phyloP scores from a whole-genome alignment of 2,329 filamentous ascomycete genomes.

The Achaetomium macrosporum region DNA sequence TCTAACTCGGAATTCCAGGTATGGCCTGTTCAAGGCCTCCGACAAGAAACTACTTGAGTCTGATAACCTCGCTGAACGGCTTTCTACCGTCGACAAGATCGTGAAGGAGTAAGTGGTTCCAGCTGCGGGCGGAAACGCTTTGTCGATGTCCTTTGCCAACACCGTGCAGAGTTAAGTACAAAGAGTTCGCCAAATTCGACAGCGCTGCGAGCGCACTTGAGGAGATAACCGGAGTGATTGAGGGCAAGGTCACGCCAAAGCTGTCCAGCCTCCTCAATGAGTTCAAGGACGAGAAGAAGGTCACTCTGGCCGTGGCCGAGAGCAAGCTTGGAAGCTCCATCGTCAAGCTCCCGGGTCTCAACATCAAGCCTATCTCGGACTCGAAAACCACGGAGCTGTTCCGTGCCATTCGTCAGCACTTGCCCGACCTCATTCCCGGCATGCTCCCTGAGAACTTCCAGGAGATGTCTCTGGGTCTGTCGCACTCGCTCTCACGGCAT shows the following conservation, averaged over 20 bases:
- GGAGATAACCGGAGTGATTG: slow-evolving; percentile 81
- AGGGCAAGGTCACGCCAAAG: slow-evolving; percentile 91
- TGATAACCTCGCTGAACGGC: slow-evolving; percentile 69
- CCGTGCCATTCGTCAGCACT: slow-evolving; percentile 86
- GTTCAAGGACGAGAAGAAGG: slow-evolving; percentile 97
- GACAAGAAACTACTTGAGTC: slow-evolving; percentile 97
- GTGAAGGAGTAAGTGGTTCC: slow-evolving; percentile 67
- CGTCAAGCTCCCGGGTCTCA: slow-evolving; percentile 82
- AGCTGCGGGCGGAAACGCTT: background rate
- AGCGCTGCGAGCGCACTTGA: slow-evolving; percentile 85
- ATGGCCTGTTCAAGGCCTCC: slow-evolving; percentile 95
- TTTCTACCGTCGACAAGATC: slow-evolving; percentile 75
- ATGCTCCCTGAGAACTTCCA: slow-evolving; percentile 79
- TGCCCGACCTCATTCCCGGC: slow-evolving; percentile 85
- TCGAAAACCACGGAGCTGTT: slow-evolving; percentile 81
- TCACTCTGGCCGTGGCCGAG: slow-evolving; percentile 88
- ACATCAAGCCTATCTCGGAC: slow-evolving; percentile 76
- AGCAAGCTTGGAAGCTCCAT: slow-evolving; percentile 88
- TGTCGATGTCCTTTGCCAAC: slow-evolving; percentile 15
- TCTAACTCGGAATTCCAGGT: slow-evolving; percentile 48
- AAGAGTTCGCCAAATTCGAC: slow-evolving; percentile 96
- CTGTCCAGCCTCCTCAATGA: slow-evolving; percentile 75
- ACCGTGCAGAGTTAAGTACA: slow-evolving; percentile 71
- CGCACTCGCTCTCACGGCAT: slow-evolving; percentile 92
- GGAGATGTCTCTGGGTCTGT: slow-evolving; percentile 93